Evolutionary conservation across 257 asterid genomes (phyloP), one percentile per base, ranked within the genome.

Genomic region (Avicennia marina): DNA sequence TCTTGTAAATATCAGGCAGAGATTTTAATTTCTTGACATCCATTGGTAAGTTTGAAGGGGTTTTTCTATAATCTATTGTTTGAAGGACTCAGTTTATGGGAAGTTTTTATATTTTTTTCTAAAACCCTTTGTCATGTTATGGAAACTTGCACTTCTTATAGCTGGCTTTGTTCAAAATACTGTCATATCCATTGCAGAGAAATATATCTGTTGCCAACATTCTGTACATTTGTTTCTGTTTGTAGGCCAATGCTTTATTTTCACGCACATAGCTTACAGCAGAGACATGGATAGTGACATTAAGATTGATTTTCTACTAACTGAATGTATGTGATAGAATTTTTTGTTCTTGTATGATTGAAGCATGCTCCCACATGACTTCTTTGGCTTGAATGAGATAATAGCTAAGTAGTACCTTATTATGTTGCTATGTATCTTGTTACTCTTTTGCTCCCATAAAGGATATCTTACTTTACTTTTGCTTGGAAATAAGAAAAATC

Each of bases 271-370:
- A 15, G 50, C 19, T 55, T 32, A 29, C n/a, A 17, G 16, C 22
- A 45, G 43, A 48, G 46, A 52, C 36, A 11, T 21, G 8, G 34
- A 16, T 36, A 2, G 17, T 46, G 15, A 51, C 39, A n/a, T n/a
- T 29, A 32, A 36, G 21, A 42, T 22, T 45, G 55, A 55, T 45
- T 12, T 53, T 33, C 27, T 27, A 25, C 22, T 2, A 44, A 56
- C 41, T 43, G 56, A 44, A 64, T 15, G 44, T 43, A 38, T 34
- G 51, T 15, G 53, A 54, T 18, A 18, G 27, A 45, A 39, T 40
- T 19, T 52, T 24, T 18, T 16, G 31, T 41, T 16, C 11, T 25
- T 24, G 26, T 50, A 27, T 7, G 13, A 4, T 48, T 32, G 29
- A 29, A 5, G 29, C 29, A 3, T 40, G 17, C 18, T 3, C 31